Percentiles rank a stretch among this genome's conserved stretches.
Conservation (phyloP, 2,329 filamentous ascomycete genomes). For the Neopestalotiopsis rosae region DNA sequence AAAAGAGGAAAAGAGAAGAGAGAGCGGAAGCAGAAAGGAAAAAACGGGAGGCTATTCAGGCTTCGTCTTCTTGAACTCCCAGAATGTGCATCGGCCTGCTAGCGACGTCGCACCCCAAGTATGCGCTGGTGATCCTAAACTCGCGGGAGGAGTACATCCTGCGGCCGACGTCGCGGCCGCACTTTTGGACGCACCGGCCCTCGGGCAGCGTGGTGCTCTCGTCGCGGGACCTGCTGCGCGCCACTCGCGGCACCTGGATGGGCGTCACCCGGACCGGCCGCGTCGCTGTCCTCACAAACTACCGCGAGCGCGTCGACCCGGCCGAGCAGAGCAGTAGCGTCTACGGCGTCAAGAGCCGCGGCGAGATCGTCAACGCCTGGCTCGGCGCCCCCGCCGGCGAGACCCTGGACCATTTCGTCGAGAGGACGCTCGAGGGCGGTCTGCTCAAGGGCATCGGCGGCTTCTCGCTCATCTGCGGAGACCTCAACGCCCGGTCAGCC, state of each 20-base stretch:
- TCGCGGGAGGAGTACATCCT: conserved; percentile 79
- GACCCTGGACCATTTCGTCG: conserved; percentile 55
- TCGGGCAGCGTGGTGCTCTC: conserved; percentile 58
- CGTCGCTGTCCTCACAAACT: conserved; percentile 71
- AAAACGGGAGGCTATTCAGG: not conserved
- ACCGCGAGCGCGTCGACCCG: conserved; percentile 58
- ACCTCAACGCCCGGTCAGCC: conserved; percentile 46
- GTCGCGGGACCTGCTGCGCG: conserved; percentile 64
- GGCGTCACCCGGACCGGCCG: conserved; percentile 65
- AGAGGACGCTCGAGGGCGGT: conserved; percentile 55
- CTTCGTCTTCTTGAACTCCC: not conserved
- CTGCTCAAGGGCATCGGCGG: conserved; percentile 67
- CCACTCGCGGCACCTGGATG: conserved; percentile 70
- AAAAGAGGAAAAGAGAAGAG: not conserved
- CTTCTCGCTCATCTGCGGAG: conserved; percentile 70
- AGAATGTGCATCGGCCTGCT: conserved; percentile 79
- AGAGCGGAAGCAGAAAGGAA: not conserved
- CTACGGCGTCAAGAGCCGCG: conserved; percentile 61
- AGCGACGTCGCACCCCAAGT: conserved; percentile 76
- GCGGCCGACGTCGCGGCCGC: conserved; percentile 65
- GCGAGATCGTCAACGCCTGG: conserved; percentile 69
- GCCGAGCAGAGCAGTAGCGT: conserved; percentile 60
- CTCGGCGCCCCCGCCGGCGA: conserved; percentile 55
- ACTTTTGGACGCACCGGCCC: conserved; percentile 63
- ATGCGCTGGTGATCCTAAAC: conserved; percentile 76